Base-by-base conservation (phyloP, 2,329 filamentous ascomycete genomes). In the Calcarisporium arbuscula region DNA sequence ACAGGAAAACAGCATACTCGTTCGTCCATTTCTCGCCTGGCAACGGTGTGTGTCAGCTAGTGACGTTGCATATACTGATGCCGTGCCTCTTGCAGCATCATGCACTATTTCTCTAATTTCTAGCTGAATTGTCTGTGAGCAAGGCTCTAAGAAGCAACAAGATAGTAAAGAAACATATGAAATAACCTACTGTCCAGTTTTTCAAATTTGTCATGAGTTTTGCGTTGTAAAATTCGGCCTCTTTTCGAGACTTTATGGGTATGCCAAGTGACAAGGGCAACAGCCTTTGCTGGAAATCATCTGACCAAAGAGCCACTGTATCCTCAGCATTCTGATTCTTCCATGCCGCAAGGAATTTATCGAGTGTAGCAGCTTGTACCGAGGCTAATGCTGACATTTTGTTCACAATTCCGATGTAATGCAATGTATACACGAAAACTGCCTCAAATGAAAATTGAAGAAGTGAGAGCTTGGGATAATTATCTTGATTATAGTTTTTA, bases 1-100 rank as follows among this genome's bases (percentile, higher is more conserved):
- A 22, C 2, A 34, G 1, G 19, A 40, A 37, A 18, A 40, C 25
- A 8, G 34, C 22, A n/a, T 38, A 30, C 19, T 40, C 38, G 19
- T 37, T 40, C n/a, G 14, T 27, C 16, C 27, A 40, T 6, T 19
- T 21, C 2, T 35, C 32, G 8, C 29, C 29, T 7, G 29, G 29
- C 12, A 36, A 10, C 9, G 33, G n/a, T n/a, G 32, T 10, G 37
- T 31, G 28, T 39, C 33, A 14, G 32, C 37, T 11, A 21, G 14
- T 5, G 32, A 3, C 14, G 19, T 16, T 8, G 28, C 25, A 22
- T 38, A 38, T 14, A 38, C 5, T 4, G 19, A 29, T 15, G 35
- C 35, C 14, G n/a, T 14, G 16, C 25, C 12, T 9, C 19, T 22
- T 6, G 23, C 6, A 7, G 30, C 15, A 14, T 38, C 35, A 17